Percentiles rank a stretch among this genome's conserved stretches.
Evolutionary conservation across 1,139 yeast species (phyloP).

Genomic region (Pneumocystis oryctolagi): DNA sequence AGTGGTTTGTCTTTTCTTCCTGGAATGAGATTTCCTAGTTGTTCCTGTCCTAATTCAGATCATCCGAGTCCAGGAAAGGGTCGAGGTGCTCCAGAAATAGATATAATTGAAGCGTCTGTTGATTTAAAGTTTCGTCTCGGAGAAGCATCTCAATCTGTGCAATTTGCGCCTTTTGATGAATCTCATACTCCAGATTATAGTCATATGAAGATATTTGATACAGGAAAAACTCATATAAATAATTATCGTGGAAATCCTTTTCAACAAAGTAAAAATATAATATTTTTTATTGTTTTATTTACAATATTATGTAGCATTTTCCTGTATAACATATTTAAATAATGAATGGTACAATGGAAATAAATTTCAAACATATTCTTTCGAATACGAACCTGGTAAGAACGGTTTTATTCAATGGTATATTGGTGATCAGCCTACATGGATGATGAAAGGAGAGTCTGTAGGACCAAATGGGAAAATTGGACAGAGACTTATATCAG

Average conservation of each 20-base stretch:
- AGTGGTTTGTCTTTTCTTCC: slow-evolving; percentile 70
- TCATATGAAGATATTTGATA: slow-evolving; percentile 48
- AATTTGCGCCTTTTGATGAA: slow-evolving; percentile 71
- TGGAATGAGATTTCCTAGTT: slow-evolving; percentile 55
- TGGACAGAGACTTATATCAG: slow-evolving; percentile 56
- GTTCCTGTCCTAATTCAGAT: slow-evolving; percentile 61
- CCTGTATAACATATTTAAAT: slow-evolving; percentile 58
- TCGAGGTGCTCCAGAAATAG: slow-evolving; percentile 84
- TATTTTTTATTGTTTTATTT: background rate
- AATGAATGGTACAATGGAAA: slow-evolving; percentile 50
- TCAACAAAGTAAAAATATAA: slow-evolving; percentile 35
- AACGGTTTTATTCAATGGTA: slow-evolving; percentile 72
- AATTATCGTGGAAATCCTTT: slow-evolving; percentile 69
- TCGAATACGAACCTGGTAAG: slow-evolving; percentile 58
- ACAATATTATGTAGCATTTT: slow-evolving; percentile 35
- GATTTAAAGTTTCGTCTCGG: slow-evolving; percentile 26
- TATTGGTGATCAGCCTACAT: slow-evolving; percentile 54
- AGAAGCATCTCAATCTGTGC: slow-evolving; percentile 66
- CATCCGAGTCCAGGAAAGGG: slow-evolving; percentile 72
- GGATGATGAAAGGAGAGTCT: slow-evolving; percentile 46
- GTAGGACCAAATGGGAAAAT: slow-evolving; percentile 73
- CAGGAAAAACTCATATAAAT: slow-evolving; percentile 51
- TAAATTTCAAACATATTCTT: slow-evolving; percentile 57
- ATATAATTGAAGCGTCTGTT: slow-evolving; percentile 62
- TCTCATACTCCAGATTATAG: slow-evolving; percentile 77